A percentile compares a stretch with the other conserved stretches of the same genome.
Evolutionary conservation across 2,329 filamentous ascomycete genomes (phyloP).

Genomic region (Alternaria hordeiaustralica): DNA sequence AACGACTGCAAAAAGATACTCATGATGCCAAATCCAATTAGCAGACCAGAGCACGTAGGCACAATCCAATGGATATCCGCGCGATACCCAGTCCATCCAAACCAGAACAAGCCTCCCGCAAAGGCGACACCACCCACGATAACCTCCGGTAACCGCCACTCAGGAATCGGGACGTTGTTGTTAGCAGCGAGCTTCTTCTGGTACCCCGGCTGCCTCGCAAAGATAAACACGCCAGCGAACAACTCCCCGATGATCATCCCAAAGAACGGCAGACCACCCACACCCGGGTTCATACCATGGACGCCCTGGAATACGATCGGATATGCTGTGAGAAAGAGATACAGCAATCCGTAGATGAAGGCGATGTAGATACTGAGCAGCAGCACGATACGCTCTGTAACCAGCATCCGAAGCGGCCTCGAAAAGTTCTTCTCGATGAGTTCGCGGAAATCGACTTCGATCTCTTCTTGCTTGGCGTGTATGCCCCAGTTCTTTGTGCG

Average conservation of each 20-base stretch:
- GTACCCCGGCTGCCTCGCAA: constrained; percentile 72
- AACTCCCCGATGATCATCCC: constrained; percentile 81
- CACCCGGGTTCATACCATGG: constrained; percentile 72
- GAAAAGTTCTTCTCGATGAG: constrained; percentile 62
- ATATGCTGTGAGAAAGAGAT: constrained; percentile 85
- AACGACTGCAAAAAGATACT: constrained; percentile 64
- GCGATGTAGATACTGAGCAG: constrained; percentile 44
- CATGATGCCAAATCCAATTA: constrained; percentile 64
- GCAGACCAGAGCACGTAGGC: constrained; percentile 54
- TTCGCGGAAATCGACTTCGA: constrained; percentile 59
- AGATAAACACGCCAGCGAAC: constrained; percentile 69
- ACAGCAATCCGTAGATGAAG: constrained; percentile 70
- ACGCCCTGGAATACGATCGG: constrained; percentile 78
- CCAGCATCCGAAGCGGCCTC: constrained; percentile 56
- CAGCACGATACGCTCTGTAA: constrained; percentile 58
- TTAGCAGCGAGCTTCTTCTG: constrained; percentile 58
- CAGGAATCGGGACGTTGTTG: constrained; percentile 59
- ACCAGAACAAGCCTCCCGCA: constrained; percentile 47
- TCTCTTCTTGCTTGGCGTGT: constrained; percentile 63
- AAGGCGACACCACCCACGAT: constrained; percentile 60
- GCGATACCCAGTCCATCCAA: constrained; percentile 54
- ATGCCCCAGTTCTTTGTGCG: constrained; percentile 68
- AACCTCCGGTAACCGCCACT: constrained; percentile 64
- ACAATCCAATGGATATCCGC: constrained; percentile 52
- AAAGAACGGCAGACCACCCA: constrained; percentile 82